Evolutionary conservation across 768 basidiomycete genomes (phyloP).

Genomic region (Amanita inopinata): DNA sequence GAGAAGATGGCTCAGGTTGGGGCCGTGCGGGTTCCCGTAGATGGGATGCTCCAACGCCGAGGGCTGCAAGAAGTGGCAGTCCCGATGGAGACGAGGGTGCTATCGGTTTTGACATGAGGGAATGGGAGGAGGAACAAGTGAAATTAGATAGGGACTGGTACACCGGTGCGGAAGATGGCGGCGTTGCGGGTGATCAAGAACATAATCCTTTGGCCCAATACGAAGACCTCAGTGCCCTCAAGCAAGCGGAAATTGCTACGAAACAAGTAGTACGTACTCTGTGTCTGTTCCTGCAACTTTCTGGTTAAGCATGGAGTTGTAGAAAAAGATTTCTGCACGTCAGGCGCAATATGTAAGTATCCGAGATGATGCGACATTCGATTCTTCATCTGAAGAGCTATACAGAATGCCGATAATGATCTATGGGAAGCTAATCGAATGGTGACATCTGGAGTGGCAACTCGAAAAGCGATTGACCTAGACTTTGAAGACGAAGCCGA

Average conservation of each 20-base stretch:
- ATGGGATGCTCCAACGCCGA: constrained; percentile 85
- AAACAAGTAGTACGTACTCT: constrained; percentile 59
- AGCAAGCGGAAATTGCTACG: constrained; percentile 65
- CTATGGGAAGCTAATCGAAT: constrained; percentile 98
- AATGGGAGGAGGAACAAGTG: constrained; percentile 98
- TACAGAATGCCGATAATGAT: constrained; percentile 93
- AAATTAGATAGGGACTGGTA: constrained; percentile 95
- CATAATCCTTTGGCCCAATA: constrained; percentile 91
- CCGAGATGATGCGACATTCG: background rate
- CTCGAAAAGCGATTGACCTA: constrained; percentile 76
- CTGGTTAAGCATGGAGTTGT: constrained; percentile 14
- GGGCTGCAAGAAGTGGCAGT: constrained; percentile 53
- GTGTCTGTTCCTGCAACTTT: constrained; percentile 1
- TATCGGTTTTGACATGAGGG: constrained; percentile 62
- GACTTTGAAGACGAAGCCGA: constrained; percentile 97
- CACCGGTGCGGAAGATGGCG: constrained; percentile 80
- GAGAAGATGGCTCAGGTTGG: constrained; percentile 56
- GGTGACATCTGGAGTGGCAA: constrained; percentile 90
- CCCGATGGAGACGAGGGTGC: constrained; percentile 60
- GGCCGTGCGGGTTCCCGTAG: constrained; percentile 41
- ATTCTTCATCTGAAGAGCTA: constrained; percentile 12
- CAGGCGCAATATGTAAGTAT: constrained; percentile 89
- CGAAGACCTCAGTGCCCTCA: constrained; percentile 66
- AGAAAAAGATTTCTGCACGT: constrained; percentile 86
- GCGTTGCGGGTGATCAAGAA: constrained; percentile 80